Conservation (phyloP, 805 yeast genomes). For the Wickerhamomyces subpelliculosus region DNA sequence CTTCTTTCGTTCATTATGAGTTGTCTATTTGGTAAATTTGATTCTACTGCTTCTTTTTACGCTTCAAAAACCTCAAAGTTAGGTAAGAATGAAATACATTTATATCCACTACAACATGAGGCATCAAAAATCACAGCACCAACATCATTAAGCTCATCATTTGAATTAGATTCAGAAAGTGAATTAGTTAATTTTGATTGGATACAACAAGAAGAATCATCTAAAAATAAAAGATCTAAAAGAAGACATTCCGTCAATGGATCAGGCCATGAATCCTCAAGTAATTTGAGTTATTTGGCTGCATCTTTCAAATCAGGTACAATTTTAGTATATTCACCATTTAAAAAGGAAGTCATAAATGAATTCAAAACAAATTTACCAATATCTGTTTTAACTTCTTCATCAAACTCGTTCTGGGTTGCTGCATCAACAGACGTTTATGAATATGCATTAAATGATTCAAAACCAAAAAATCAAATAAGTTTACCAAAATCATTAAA, state of each 20-base stretch:
- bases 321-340: constrained; percentile 38
- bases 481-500: constrained; percentile 9
- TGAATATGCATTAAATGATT: constrained; percentile 11
- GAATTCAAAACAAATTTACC: constrained; percentile 26
- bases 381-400: constrained; percentile 20
- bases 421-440: constrained; percentile 17
- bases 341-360: constrained; percentile 29
- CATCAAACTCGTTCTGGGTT: constrained; percentile 23
- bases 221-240: constrained; percentile 16
- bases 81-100: constrained; percentile 40
- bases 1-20: not conserved
- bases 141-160: constrained; percentile 21
- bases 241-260: constrained; percentile 17
- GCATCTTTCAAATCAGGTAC: constrained; percentile 31
- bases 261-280: constrained; percentile 13
- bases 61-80: constrained; percentile 36
- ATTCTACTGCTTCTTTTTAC: constrained; percentile 24
- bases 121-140: constrained; percentile 12
- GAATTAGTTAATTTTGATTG: constrained; percentile 30
- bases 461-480: constrained; percentile 5
- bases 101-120: constrained; percentile 25
- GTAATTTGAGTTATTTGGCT: constrained; percentile 20
- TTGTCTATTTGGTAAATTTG: constrained; percentile 16
- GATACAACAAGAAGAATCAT: constrained; percentile 18
- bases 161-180: constrained; percentile 37